Base-by-base conservation (phyloP, 371 early-diverging fungal genomes). In the Mortierella polycephala region DNA sequence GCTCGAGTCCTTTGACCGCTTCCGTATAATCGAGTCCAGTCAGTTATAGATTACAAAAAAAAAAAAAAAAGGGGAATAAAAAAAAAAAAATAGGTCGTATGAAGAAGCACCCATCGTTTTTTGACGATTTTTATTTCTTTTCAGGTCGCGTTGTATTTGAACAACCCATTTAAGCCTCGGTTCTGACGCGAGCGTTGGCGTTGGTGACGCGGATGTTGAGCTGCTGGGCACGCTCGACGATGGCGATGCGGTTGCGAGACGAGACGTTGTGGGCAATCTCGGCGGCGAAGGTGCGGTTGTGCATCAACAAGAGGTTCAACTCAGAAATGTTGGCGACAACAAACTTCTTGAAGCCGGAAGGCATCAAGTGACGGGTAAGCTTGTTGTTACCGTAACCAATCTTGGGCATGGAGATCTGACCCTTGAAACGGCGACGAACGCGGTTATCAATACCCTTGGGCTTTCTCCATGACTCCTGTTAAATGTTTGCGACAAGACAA, bases 381-480 rank as follows among this genome's bases (percentile, higher is more conserved):
- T 93, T 91, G 94, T 96, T 96, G 82, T 96, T 95, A 69, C 98
- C 98, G 84, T 96, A 99, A 88, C 99, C 99, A 75, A 99, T 99
- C 91, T 96, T 97, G 89, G 99, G 99, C 98, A 99, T 99, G 83
- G 95, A 91, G 75, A 97, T 93, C 75, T 93, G 90, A 79, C 99
- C 99, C 91, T 95, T 96, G 93, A 99, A 96, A 75, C 98, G 94
- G 84, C 98, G 93, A 82, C 99, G 96, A 82, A 99, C 98, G 82
- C 96, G 91, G 92, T 95, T 97, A 86, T 99, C 99, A 88, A 99
- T 99, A 97, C 99, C 99, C 91, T 94, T 96, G 86, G 99, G 99
- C 89, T 97, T 97, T 89, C 99, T 94, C 99, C 99, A 99, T 79
- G 97, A 94, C 81, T 91, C 90, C 93, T 95, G 87, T 60, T 81